Conservation (phyloP, 306 rosid species). For the Hippophae tibetana region DNA sequence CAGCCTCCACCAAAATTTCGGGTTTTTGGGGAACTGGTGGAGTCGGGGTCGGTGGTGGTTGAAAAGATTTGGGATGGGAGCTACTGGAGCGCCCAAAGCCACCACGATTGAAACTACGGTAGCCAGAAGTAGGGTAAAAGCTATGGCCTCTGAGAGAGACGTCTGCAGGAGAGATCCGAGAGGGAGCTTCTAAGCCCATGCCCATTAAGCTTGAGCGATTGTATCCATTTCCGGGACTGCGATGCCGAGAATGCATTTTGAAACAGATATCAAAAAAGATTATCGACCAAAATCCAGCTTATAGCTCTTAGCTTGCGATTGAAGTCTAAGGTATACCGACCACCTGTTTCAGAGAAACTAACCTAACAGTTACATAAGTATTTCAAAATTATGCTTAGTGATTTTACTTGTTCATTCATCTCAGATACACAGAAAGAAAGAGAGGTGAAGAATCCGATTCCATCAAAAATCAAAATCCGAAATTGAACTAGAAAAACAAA, state of each 20-base stretch:
- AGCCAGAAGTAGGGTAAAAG: conserved; percentile 22
- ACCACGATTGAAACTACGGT: conserved; percentile 28
- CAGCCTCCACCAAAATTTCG: conserved; percentile 76
- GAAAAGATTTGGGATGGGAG: conserved; percentile 31
- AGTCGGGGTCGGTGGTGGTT: conserved; percentile 16
- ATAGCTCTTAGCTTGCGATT: no score
- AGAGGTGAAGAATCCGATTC: no score
- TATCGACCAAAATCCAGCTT: no score
- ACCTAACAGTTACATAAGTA: no score
- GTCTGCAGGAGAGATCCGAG: conserved; percentile 36
- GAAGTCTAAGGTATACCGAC: no score
- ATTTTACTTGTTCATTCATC: no score
- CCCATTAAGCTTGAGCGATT: conserved; percentile 33
- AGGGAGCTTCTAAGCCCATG: conserved; percentile 25
- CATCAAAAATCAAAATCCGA: no score
- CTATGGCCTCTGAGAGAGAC: conserved; percentile 28
- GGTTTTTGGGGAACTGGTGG: conserved; percentile 26
- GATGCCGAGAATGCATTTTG: conserved; percentile 37
- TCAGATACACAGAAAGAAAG: no score
- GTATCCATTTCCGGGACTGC: conserved; percentile 52
- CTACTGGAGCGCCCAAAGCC: conserved; percentile 27
- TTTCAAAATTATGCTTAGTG: no score
- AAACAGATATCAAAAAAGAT: no score
- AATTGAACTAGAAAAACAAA: no score
- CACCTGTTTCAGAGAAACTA: no score